phyloP scores from a whole-genome alignment of 2,329 filamentous ascomycete species.

The Esteya vermicola region DNA sequence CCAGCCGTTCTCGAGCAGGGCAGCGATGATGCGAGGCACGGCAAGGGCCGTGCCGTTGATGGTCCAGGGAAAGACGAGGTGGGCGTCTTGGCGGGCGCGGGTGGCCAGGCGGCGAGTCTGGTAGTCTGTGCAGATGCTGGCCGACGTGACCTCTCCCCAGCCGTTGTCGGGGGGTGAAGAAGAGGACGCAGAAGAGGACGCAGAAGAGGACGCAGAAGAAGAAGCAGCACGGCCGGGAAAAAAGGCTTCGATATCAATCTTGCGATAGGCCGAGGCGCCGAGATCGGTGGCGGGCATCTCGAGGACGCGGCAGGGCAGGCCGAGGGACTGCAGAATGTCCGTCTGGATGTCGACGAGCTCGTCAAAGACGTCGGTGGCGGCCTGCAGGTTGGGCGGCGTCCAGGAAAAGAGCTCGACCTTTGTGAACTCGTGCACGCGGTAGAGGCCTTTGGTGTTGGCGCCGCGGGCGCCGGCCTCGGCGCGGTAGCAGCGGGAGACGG shows the following conservation, averaged over 20 bases:
- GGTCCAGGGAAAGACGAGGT: slow-evolving; percentile 69
- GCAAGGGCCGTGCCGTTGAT: slow-evolving; percentile 90
- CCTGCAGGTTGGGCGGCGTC: slow-evolving; percentile 45
- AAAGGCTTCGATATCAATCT: slow-evolving; percentile 86
- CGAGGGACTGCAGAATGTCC: slow-evolving; percentile 64
- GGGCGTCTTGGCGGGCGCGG: slow-evolving; percentile 41
- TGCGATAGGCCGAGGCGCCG: slow-evolving; percentile 73
- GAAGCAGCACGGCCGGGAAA: slow-evolving; percentile 85
- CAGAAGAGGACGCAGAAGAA: slow-evolving; percentile 21
- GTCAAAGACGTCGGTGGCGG: slow-evolving; percentile 50
- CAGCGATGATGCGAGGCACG: slow-evolving; percentile 77
- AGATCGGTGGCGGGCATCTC: slow-evolving; percentile 87
- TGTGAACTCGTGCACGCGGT: slow-evolving; percentile 95
- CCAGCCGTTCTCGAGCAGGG: slow-evolving; percentile 84
- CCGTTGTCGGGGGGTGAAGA: slow-evolving; percentile 36
- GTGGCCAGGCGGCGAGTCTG: slow-evolving; percentile 75
- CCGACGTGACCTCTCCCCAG: slow-evolving; percentile 88
- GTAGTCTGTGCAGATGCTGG: slow-evolving; percentile 89
- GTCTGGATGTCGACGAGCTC: slow-evolving; percentile 82
- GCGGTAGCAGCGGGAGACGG: slow-evolving; percentile 82
- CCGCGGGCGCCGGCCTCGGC: slow-evolving; percentile 88
- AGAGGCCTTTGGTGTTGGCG: slow-evolving; percentile 82
- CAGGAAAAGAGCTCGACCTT: slow-evolving; percentile 98
- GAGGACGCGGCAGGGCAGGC: slow-evolving; percentile 73
- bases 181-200: neutral